Conservation (phyloP, 164 flowering plant genomes). For the Macadamia integrifolia region DNA sequence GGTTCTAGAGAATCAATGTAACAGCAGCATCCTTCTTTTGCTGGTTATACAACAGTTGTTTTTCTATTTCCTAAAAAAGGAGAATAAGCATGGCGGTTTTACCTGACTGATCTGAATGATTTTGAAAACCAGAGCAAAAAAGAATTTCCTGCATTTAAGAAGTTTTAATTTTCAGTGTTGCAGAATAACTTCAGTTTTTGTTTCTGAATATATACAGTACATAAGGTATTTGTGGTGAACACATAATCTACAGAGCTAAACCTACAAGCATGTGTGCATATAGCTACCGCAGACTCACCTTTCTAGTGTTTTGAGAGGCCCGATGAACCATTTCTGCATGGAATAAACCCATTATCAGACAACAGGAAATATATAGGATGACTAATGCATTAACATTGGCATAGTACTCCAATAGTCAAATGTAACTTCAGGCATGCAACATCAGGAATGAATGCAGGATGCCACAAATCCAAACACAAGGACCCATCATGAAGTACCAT, state of each 20-base stretch:
- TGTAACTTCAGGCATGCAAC: not conserved
- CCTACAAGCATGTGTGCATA: not conserved
- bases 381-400: not conserved
- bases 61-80: not conserved
- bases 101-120: slow-evolving; percentile 48
- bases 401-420: not conserved
- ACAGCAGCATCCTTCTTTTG: not conserved
- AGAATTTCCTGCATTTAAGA: slow-evolving; percentile 43
- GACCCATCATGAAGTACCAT: no score
- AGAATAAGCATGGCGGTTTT: not conserved
- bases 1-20: not conserved
- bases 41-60: not conserved
- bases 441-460: no score
- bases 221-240: no score
- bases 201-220: not conserved
- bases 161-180: not conserved
- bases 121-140: slow-evolving; percentile 47
- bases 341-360: not conserved
- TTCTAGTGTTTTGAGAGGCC: slow-evolving; percentile 32
- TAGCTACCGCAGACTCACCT: slow-evolving; percentile 36
- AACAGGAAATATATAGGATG: not conserved
- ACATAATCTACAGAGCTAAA: not conserved
- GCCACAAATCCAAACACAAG: no score
- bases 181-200: not conserved
- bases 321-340: slow-evolving; percentile 47